Conservation (phyloP, 2,329 filamentous ascomycete genomes). For the Colletotrichum sublineola region DNA sequence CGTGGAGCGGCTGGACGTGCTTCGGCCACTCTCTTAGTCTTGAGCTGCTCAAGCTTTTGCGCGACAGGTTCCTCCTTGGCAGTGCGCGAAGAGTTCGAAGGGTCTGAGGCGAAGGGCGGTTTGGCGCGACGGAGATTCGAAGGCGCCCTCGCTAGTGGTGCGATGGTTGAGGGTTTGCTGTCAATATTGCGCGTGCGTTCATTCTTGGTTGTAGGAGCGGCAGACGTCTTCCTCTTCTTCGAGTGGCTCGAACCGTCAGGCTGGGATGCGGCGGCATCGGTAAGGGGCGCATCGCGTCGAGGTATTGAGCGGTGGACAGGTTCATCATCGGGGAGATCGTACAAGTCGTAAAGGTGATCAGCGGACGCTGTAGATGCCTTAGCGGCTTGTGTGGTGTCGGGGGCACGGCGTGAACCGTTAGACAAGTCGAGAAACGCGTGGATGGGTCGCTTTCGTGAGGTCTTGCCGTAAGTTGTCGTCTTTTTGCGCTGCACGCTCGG, state of each 20-base stretch:
- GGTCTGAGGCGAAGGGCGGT: conserved; percentile 12
- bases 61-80: conserved; percentile 3
- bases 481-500: conserved; percentile 36
- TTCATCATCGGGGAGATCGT: conserved; percentile 32
- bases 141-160: conserved; percentile 10
- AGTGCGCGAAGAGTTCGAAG: neutral
- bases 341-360: conserved; percentile 25
- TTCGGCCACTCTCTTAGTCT: neutral
- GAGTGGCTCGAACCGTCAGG: conserved; percentile 2
- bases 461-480: conserved; percentile 42
- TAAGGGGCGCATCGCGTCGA: conserved; percentile 15
- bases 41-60: neutral
- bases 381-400: conserved; percentile 3
- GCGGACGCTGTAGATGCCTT: neutral
- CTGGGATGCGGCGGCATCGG: neutral
- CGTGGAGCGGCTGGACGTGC: neutral
- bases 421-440: conserved; percentile 39
- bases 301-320: neutral
- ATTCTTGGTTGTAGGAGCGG: conserved; percentile 1
- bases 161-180: neutral
- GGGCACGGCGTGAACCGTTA: conserved; percentile 20
- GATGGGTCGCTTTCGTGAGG: conserved; percentile 39
- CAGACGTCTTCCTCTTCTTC: conserved; percentile 34
- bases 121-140: conserved; percentile 16
- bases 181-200: conserved; percentile 22